Conservation (phyloP, 768 basidiomycete species). For the Lactarius trivialis region DNA sequence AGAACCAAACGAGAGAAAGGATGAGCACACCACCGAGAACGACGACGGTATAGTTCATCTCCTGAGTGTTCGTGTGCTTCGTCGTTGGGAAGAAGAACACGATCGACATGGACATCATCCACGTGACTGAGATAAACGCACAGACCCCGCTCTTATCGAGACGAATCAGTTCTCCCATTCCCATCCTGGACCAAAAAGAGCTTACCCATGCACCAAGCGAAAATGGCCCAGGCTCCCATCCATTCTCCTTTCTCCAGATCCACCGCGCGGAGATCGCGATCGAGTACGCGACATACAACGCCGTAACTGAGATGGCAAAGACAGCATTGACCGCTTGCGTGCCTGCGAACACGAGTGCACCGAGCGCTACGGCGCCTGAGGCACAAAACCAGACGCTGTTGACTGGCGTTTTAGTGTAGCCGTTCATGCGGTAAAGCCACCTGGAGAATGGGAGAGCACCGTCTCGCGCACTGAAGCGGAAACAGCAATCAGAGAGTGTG, state of each 20-base stretch:
- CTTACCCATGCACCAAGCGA: no score
- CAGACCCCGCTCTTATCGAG: conserved; percentile 47
- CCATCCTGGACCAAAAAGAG: no score
- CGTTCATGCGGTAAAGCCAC: conserved; percentile 51
- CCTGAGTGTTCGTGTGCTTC: no score
- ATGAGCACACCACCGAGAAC: no score
- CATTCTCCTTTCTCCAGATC: no score
- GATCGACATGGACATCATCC: conserved; percentile 59
- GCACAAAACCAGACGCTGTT: conserved; percentile 53
- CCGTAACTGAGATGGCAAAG: conserved; percentile 46
- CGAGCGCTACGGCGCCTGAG: conserved; percentile 37
- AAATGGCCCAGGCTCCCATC: no score
- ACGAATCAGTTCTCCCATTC: no score
- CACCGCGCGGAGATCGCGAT: no score
- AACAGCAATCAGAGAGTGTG: not conserved
- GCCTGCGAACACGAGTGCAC: conserved; percentile 50
- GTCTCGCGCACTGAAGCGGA: conserved; percentile 36
- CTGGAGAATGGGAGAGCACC: conserved; percentile 54
- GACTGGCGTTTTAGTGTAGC: conserved; percentile 46
- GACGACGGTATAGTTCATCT: no score
- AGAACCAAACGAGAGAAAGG: no score
- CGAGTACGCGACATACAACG: conserved; percentile 39
- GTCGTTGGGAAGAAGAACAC: conserved; percentile 60
- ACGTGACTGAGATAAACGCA: conserved; percentile 46
- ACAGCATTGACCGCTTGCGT: conserved; percentile 50